Base-by-base conservation (phyloP, 2,329 filamentous ascomycete genomes). In the Onygenales sp. region DNA sequence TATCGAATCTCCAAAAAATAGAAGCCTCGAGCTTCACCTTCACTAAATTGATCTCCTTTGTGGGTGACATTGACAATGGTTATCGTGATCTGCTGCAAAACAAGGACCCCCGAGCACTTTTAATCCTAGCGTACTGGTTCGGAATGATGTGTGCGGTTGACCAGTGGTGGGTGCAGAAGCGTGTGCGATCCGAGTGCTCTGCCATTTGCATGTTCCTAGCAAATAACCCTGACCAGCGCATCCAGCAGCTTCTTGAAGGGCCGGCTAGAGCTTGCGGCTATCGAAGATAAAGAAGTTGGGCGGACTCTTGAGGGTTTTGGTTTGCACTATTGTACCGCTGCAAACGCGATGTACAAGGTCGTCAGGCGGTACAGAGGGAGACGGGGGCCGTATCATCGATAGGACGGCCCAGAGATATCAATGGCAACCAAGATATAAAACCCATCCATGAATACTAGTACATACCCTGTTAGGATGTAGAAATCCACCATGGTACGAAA, bases 161-260 rank as follows among this genome's bases (percentile, higher is more conserved):
- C 4, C 49, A 66, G 44, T 67, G 60, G 59, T 68, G 66, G 66
- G 50, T 67, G 2, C 62, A 66, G 38, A 59, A 59, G 2, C 57
- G 65, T 35, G 55, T 67, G 4, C 55, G 61, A 13, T 48, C 49
- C 1, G 66, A 68, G 49, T 67, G 64, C 45, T 55, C 58, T 10
- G 63, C 64, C 3, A 66, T 68, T 35, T 68, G 66, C 47, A 64
- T 63, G 55, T 66, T 63, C 44, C 44, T 67, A 42, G 63, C 66
- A 42, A 39, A 55, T 21, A 55, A 57, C 21, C 48, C 54, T 7
- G 64, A 66, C 51, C 50, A 58, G 1, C 53, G 55, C 43, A 55
- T 67, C 9, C 51, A 53, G 13, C 52, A 57, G 13, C 54, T 65
- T 21, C 48, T 68, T 27, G 53, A 55, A 5, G 62, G 61, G 43